phyloP scores from a whole-genome alignment of 192 early-diverging fungal genomes.

The Coemansia sp. region DNA sequence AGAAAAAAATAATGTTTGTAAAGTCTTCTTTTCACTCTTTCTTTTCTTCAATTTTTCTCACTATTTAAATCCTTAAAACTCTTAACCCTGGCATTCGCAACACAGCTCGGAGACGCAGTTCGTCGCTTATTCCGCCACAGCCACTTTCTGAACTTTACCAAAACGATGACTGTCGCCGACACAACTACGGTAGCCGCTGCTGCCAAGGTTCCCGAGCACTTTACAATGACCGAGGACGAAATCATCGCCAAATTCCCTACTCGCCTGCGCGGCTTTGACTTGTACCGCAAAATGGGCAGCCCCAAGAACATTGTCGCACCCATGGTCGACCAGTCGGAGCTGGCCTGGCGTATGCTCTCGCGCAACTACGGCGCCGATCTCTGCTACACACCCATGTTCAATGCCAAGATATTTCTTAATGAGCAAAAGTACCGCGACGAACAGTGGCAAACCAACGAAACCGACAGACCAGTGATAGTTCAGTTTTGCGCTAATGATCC shows the following conservation, averaged over 20 bases:
- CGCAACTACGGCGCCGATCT: slow-evolving; percentile 82
- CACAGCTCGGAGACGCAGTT: slow-evolving; percentile 14
- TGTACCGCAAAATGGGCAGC: slow-evolving; percentile 69
- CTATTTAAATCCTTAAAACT: neutral
- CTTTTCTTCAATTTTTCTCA: neutral
- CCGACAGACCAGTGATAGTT: slow-evolving; percentile 81
- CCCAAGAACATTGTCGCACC: slow-evolving; percentile 86
- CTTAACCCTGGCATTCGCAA: neutral
- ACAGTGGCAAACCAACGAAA: slow-evolving; percentile 65
- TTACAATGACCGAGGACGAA: slow-evolving; percentile 56
- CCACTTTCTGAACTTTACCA: neutral
- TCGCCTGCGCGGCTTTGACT: slow-evolving; percentile 78
- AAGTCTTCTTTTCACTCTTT: neutral
- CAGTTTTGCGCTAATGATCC: slow-evolving; percentile 99
- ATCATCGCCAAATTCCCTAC: slow-evolving; percentile 44
- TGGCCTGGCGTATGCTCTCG: slow-evolving; percentile 91
- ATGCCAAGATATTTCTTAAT: slow-evolving; percentile 83
- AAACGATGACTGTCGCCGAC: slow-evolving; percentile 18
- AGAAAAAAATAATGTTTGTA: neutral
- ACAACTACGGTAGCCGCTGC: slow-evolving; percentile 61
- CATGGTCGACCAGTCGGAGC: slow-evolving; percentile 97
- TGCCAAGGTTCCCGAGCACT: slow-evolving; percentile 86
- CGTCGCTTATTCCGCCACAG: slow-evolving; percentile 8
- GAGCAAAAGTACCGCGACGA: slow-evolving; percentile 68
- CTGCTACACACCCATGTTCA: slow-evolving; percentile 98